Evolutionary conservation across 805 yeast genomes (phyloP), one percentile per base, ranked within the genome.

Genomic region (Saccharomycopsis babjevae): DNA sequence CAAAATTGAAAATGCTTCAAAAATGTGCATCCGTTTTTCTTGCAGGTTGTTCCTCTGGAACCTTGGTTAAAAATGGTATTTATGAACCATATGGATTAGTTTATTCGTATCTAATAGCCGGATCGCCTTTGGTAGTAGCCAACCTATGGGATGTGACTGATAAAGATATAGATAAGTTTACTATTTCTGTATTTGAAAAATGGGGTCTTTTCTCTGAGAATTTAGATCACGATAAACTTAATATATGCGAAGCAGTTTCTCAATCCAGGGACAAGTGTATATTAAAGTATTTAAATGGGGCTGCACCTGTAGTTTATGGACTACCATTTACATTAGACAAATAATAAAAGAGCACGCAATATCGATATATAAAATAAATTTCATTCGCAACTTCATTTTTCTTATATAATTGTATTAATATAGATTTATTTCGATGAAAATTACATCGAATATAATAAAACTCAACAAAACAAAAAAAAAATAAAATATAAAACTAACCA

Each of bases 111-210:
- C 70, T 94, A 32, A 74, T 81, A 10, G 94, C 91, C 25, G 96
- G 96, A 0, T 82, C 89, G 56, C 94, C 96, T 0, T 79, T 88
- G 83, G 79, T 90, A 1, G 73, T 94, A 42, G 97, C 89, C 0
- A 90, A 89, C 67, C 72, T 94, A 61, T 94, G 99, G 99, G 97
- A 91, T 71, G 97, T 94, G 4, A 94, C 98, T 0, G 98, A 94
- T 72, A 91, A 88, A 66, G 99, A 94, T 70, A 89, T 90, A 57
- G 98, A 94, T 71, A 79, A 78, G 66, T 90, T 92, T 66, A 86
- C 89, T 28, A 62, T 78, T 10, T 74, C 80, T 1, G 70, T 89
- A 43, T 79, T 94, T 65, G 77, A 78, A 1, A 75, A 77, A 63
- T 86, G 94, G 85, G 94, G 94, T 0, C 69, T 89, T 15, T 69